phyloP scores from a whole-genome alignment of 345 rosid species.

The Mangifera indica region DNA sequence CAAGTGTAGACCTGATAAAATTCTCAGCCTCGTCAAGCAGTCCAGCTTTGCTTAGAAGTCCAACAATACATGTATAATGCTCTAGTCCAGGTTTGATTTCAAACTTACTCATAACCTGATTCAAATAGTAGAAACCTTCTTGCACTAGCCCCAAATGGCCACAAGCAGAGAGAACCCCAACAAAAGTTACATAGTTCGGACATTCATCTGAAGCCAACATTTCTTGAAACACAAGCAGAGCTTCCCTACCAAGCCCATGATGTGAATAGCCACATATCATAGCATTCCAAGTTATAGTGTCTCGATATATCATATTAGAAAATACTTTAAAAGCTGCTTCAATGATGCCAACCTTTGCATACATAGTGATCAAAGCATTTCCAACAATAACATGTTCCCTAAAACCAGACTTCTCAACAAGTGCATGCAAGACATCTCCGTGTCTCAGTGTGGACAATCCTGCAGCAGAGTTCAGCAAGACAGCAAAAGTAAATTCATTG shows the following conservation, averaged over 20 bases:
- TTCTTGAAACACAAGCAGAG: constrained; percentile 51
- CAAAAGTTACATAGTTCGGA: constrained; percentile 73
- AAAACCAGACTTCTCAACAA: constrained; percentile 51
- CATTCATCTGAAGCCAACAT: constrained; percentile 49
- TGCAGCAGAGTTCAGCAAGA: constrained; percentile 59
- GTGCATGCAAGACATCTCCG: constrained; percentile 55
- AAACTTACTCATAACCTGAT: constrained; percentile 51
- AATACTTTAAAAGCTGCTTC: constrained; percentile 54
- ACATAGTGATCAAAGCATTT: constrained; percentile 73
- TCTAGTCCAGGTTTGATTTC: constrained; percentile 62
- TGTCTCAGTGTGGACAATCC: constrained; percentile 54
- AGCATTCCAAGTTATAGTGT: constrained; percentile 63
- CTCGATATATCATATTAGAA: constrained; percentile 34
- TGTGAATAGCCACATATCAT: constrained; percentile 78
- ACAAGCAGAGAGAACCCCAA: constrained; percentile 80
- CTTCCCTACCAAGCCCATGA: constrained; percentile 71
- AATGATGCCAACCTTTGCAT: constrained; percentile 61
- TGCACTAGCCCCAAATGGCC: constrained; percentile 57
- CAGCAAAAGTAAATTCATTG: constrained; percentile 67
- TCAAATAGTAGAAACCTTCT: constrained; percentile 57
- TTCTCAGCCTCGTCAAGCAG: constrained; percentile 53
- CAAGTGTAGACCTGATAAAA: constrained; percentile 62
- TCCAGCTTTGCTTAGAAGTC: constrained; percentile 77
- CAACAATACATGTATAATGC: constrained; percentile 76
- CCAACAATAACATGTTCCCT: constrained; percentile 53